phyloP scores from a whole-genome alignment of 1,284 basidiomycete genomes.

The Melampsora americana region DNA sequence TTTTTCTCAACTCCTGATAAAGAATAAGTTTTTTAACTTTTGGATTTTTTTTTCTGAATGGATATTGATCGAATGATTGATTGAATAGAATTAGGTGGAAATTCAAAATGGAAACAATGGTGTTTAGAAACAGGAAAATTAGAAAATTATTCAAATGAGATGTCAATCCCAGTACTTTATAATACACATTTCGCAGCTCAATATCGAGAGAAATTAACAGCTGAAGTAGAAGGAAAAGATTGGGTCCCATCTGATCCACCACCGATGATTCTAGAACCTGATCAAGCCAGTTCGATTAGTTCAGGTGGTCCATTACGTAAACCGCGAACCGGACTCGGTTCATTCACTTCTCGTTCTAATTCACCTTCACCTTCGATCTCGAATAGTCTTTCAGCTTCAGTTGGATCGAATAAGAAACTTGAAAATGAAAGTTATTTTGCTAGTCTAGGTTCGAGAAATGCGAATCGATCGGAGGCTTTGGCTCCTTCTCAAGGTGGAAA shows the following conservation, averaged over 20 bases:
- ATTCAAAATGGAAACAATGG: slow-evolving; percentile 38
- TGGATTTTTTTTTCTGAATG: too few relatives aligned
- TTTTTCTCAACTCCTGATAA: too few relatives aligned
- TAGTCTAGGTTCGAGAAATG: slow-evolving; percentile 68
- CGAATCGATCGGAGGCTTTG: slow-evolving; percentile 65
- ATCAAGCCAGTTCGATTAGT: slow-evolving; percentile 28
- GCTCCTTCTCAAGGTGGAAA: slow-evolving; percentile 79
- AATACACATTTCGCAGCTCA: slow-evolving; percentile 42
- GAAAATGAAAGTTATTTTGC: slow-evolving; percentile 75
- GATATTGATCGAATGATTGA: too few relatives aligned
- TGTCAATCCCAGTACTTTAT: slow-evolving; percentile 37
- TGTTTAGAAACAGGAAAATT: slow-evolving; percentile 19
- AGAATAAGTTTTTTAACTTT: too few relatives aligned
- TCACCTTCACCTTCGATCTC: too few relatives aligned
- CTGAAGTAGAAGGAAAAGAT: slow-evolving; percentile 10
- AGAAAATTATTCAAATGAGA: slow-evolving; percentile 24
- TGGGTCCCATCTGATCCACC: slow-evolving; percentile 56
- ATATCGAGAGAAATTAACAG: slow-evolving; percentile 38
- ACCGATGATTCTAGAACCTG: slow-evolving; percentile 59
- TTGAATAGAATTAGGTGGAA: slow-evolving; percentile 36
- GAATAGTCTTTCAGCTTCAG: slow-evolving; percentile 56
- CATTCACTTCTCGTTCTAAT: slow-evolving; percentile 53
- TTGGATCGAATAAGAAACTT: slow-evolving; percentile 60
- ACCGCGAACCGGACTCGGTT: slow-evolving; percentile 7
- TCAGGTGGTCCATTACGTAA: slow-evolving; percentile 48